Evolutionary conservation across 202 grass and related monocot species (phyloP), one percentile per base, ranked within the genome.

Genomic region (Elaeis oleifera): DNA sequence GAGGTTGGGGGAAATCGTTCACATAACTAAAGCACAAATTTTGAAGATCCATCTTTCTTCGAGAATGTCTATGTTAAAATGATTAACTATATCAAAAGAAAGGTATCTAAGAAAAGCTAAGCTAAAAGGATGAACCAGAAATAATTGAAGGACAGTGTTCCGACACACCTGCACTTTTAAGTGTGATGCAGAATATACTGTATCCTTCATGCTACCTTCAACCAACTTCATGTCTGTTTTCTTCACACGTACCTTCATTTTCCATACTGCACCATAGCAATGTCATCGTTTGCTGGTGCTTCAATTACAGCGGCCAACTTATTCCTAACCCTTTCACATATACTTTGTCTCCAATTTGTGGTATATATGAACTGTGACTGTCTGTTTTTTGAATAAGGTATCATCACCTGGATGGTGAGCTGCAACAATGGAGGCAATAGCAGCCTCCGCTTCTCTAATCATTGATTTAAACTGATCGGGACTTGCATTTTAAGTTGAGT

Each of bases 311-410:
- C 85, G 32, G 87, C 79, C 58, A 80, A 26, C 17, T 75, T 90
- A 24, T 36, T 58, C 79, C 87, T 68, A 90, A 52, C 0, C 79
- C 82, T 54, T 80, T 72, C 29, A 90, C 68, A 23, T 71, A 80
- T 29, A 90, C 87, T 80, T 85, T 79, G 25, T 85, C 87, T 69
- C 87, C 87, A 58, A 85, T 65, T 60, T 83, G 76, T 3, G 82
- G 82, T 74, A 78, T 29, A 83, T 83, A 90, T 13, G 39, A 77
- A 51, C 13, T 72, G 13, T 68, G 67, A 16, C 60, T 71, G 22
- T 78, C 70, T 50, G 16, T 58, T 26, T 71, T 62, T 0, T 77
- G 79, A 58, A 26, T 5, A 71, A 59, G 56, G 59, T 31, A 68
- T 71, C 39, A 71, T 85, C 79, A 17, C 50, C 61, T 61, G 76